Conservation (phyloP, 2,329 filamentous ascomycete genomes). For the Exserohilum turcica region DNA sequence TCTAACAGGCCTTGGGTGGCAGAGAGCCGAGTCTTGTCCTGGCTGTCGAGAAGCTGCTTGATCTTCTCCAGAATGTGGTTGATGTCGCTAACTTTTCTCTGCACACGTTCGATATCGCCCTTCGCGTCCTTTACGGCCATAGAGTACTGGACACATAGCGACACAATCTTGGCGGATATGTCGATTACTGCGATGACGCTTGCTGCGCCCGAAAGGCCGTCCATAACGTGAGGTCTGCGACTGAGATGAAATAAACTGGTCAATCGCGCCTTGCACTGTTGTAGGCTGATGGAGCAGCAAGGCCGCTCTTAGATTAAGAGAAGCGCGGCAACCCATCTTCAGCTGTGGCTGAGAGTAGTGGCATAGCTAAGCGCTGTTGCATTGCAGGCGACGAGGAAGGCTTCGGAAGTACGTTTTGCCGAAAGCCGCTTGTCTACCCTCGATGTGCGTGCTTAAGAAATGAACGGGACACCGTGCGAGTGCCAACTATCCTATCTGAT, state of each 20-base stretch:
- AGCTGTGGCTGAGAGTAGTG: background rate
- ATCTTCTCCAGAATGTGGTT: slow-evolving; percentile 31
- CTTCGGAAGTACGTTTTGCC: background rate
- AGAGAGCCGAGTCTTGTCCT: slow-evolving; percentile 31
- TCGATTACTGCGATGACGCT: slow-evolving; percentile 49
- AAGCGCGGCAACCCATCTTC: slow-evolving; percentile 12
- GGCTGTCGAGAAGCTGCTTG: slow-evolving; percentile 33
- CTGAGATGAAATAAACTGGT: background rate
- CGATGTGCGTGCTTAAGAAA: background rate
- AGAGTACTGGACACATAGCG: slow-evolving; percentile 47
- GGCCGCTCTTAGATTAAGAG: slow-evolving; percentile 5
- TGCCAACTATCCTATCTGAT: background rate
- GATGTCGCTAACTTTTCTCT: slow-evolving; percentile 33
- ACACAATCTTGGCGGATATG: slow-evolving; percentile 45
- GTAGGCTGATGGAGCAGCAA: slow-evolving; percentile 13
- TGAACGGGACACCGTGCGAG: background rate
- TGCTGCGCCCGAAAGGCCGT: slow-evolving; percentile 43
- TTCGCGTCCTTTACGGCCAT: slow-evolving; percentile 28
- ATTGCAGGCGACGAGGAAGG: background rate
- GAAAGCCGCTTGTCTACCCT: background rate
- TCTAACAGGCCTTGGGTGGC: slow-evolving; percentile 27
- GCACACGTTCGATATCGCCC: slow-evolving; percentile 43
- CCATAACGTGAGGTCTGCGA: slow-evolving; percentile 27
- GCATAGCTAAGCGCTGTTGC: slow-evolving; percentile 14
- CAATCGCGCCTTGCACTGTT: background rate